A percentile compares a stretch with the other conserved stretches of the same genome.
Conservation (phyloP, 805 yeast genomes). For the Maudiozyma pseudohumilis region DNA sequence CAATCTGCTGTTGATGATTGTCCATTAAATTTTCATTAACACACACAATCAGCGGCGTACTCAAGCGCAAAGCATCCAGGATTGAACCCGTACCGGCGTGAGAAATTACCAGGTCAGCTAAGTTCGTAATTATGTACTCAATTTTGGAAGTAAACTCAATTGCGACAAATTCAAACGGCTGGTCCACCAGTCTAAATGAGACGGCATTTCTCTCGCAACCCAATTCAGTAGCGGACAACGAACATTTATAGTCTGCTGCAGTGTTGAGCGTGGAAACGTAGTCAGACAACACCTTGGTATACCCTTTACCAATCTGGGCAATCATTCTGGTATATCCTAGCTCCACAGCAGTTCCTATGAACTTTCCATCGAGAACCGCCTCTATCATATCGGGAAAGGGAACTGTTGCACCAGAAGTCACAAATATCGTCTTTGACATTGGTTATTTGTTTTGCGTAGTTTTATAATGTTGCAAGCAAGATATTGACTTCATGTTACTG, state of each 20-base stretch:
- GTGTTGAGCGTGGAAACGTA: not conserved
- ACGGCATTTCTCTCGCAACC: constrained; percentile 1
- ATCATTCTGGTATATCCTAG: constrained; percentile 35
- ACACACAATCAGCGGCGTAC: constrained; percentile 56
- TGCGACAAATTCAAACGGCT: constrained; percentile 7
- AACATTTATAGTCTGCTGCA: not conserved
- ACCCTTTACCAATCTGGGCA: constrained; percentile 52
- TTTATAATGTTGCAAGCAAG: no score
- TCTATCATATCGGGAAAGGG: constrained; percentile 55
- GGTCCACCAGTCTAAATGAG: not conserved
- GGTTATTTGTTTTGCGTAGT: not conserved
- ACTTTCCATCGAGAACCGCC: constrained; percentile 29
- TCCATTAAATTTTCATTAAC: constrained; percentile 69
- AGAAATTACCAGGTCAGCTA: constrained; percentile 57
- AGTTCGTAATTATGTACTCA: constrained; percentile 7
- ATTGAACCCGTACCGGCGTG: constrained; percentile 94
- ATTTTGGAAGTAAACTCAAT: constrained; percentile 9
- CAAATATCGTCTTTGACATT: constrained; percentile 27
- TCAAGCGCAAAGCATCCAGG: constrained; percentile 55
- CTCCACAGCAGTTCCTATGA: constrained; percentile 30
- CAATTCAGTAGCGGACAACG: constrained; percentile 1
- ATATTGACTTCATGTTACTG: no score
- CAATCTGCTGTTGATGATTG: constrained; percentile 77
- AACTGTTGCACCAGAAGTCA: constrained; percentile 88
- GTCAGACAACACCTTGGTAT: constrained; percentile 14